phyloP scores from a whole-genome alignment of 164 flowering plant species.

The Vitis vinifera region DNA sequence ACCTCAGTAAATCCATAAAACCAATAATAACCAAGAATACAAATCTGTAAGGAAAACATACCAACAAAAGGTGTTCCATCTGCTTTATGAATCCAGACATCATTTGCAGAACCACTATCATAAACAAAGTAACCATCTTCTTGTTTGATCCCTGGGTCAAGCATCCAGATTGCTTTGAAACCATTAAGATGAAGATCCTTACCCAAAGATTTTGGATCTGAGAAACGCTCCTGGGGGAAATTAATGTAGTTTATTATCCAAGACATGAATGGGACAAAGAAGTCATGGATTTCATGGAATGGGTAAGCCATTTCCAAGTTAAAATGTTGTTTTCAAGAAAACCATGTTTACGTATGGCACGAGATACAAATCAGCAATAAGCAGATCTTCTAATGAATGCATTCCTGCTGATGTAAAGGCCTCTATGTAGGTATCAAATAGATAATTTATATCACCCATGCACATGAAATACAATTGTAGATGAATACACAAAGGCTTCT shows the following conservation, averaged over 20 bases:
- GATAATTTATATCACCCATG: too few species aligned
- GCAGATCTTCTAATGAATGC: too few species aligned
- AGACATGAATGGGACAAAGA: background rate
- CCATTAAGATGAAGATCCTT: constrained; percentile 69
- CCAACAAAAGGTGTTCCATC: constrained; percentile 84
- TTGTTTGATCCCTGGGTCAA: constrained; percentile 88
- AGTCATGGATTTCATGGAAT: background rate
- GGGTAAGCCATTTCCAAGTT: background rate
- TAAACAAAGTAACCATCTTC: constrained; percentile 83
- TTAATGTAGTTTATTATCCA: background rate
- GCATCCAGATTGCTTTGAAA: constrained; percentile 98
- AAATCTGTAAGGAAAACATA: constrained; percentile 21
- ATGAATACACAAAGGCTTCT: too few species aligned
- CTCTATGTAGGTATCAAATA: too few species aligned
- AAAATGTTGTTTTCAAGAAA: too few species aligned
- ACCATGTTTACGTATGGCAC: too few species aligned
- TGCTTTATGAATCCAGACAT: constrained; percentile 71
- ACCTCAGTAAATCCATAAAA: background rate
- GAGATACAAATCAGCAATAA: too few species aligned
- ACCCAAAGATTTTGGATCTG: constrained; percentile 73
- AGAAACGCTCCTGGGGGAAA: constrained; percentile 60
- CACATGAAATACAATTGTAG: too few species aligned
- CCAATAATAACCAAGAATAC: background rate
- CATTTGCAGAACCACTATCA: constrained; percentile 75
- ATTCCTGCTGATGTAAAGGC: too few species aligned